These are phyloP conservation scores for Phytopythium cucurbitacearum DNA, from an alignment of 352 stramenopile species.

Conservation along the genomic window DNA sequence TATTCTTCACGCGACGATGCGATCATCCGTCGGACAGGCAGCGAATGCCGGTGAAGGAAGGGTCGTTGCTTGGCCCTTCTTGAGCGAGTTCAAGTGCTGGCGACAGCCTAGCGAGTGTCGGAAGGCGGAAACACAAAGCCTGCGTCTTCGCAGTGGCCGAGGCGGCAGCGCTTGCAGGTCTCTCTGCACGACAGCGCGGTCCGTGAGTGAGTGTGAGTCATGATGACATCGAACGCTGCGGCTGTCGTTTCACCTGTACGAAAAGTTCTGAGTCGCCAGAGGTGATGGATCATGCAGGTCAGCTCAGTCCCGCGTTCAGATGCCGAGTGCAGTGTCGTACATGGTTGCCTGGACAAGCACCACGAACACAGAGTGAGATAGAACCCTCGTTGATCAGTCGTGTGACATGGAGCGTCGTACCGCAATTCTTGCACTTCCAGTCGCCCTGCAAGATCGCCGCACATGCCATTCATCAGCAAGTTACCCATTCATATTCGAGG, in stretches of 20 bases:
- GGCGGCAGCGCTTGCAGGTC: constrained; percentile 55
- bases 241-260: constrained; percentile 32
- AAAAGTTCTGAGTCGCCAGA: constrained; percentile 47
- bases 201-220: not conserved
- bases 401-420: constrained; percentile 17
- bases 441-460: constrained; percentile 36
- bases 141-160: constrained; percentile 54
- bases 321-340: constrained; percentile 15
- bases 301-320: constrained; percentile 9
- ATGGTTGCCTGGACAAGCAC: constrained; percentile 37
- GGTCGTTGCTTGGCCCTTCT: not conserved
- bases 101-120: constrained; percentile 5
- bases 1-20: too few species aligned
- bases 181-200: constrained; percentile 19
- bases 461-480: not conserved
- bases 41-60: not conserved
- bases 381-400: constrained; percentile 15
- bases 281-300: not conserved
- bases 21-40: not conserved
- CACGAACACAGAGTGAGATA: not conserved
- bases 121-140: constrained; percentile 41
- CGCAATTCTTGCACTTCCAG: constrained; percentile 76
- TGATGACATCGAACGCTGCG: not conserved
- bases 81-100: not conserved
- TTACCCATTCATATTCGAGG: not conserved